Percentiles rank a stretch among this genome's conserved stretches.
Evolutionary conservation across 345 rosid genomes (phyloP).

Genomic region (Eutrema japonicum): DNA sequence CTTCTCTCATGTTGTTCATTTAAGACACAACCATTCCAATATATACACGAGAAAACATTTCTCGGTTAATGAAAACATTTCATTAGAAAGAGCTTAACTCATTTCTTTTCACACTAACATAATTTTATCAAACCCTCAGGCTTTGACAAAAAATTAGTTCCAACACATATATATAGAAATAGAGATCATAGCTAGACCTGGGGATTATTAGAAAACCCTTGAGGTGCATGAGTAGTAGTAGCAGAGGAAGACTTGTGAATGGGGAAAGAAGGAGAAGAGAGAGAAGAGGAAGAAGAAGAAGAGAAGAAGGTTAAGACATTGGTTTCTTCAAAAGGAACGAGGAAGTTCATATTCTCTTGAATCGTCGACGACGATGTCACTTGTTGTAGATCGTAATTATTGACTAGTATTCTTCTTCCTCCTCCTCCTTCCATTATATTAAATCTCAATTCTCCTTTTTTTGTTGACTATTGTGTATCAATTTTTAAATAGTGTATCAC

Average conservation of each 20-base stretch:
- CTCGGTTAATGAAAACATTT: too few species aligned
- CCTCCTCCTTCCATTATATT: constrained; percentile 60
- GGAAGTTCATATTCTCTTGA: constrained; percentile 70
- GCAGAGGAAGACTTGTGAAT: constrained; percentile 43
- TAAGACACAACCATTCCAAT: too few species aligned
- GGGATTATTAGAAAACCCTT: constrained; percentile 51
- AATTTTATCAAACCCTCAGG: too few species aligned
- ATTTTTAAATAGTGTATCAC: constrained; percentile 19
- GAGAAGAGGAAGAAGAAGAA: constrained; percentile 52
- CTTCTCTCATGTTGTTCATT: too few species aligned
- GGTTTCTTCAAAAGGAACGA: constrained; percentile 72
- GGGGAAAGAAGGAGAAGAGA: constrained; percentile 45
- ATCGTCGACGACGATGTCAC: constrained; percentile 65
- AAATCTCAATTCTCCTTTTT: neutral
- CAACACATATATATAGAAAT: constrained; percentile 25
- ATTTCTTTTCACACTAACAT: too few species aligned
- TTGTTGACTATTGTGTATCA: constrained; percentile 36
- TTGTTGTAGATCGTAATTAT: constrained; percentile 66
- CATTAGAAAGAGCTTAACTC: too few species aligned
- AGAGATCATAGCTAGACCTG: constrained; percentile 46
- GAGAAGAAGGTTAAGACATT: constrained; percentile 74
- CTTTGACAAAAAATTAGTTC: too few species aligned
- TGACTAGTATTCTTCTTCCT: constrained; percentile 43
- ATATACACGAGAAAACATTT: too few species aligned
- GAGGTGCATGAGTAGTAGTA: constrained; percentile 39